Conservation (phyloP, 148 eudicot genomes). For the Rhododendron henanense region DNA sequence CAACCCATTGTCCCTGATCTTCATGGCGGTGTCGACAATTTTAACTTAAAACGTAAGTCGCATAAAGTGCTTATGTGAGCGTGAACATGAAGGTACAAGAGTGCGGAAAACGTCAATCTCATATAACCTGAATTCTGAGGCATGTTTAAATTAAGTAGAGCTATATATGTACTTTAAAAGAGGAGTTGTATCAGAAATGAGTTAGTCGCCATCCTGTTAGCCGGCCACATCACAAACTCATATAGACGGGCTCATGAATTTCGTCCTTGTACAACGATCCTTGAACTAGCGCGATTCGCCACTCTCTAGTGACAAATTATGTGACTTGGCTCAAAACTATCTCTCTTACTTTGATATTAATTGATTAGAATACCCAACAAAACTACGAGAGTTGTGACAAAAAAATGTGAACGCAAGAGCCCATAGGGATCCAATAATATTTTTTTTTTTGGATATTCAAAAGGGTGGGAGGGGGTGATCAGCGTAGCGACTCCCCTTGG, state of each 20-base stretch:
- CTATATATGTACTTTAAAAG: not conserved
- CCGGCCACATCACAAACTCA: not conserved
- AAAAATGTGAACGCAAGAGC: not conserved
- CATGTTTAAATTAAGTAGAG: not conserved
- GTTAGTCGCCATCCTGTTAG: not conserved
- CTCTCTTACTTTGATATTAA: not conserved
- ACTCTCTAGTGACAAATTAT: not conserved
- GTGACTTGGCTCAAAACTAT: not conserved
- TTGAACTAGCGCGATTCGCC: not conserved
- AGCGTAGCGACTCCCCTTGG: no score
- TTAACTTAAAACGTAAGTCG: not conserved
- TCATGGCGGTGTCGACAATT: not conserved
- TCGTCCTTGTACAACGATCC: not conserved
- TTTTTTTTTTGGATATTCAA: no score
- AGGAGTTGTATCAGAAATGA: not conserved
- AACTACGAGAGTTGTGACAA: not conserved
- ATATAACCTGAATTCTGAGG: not conserved
- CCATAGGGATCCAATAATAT: not conserved
- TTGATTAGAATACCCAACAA: not conserved
- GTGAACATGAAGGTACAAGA: not conserved
- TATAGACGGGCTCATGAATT: not conserved
- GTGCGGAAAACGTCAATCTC: not conserved
- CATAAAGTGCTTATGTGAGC: not conserved
- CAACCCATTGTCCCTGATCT: not conserved
- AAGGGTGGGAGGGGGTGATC: no score